Percentiles rank a stretch among this genome's conserved stretches.
Evolutionary conservation across 2,329 filamentous ascomycete genomes (phyloP).

Genomic region (Ophiostoma montium): DNA sequence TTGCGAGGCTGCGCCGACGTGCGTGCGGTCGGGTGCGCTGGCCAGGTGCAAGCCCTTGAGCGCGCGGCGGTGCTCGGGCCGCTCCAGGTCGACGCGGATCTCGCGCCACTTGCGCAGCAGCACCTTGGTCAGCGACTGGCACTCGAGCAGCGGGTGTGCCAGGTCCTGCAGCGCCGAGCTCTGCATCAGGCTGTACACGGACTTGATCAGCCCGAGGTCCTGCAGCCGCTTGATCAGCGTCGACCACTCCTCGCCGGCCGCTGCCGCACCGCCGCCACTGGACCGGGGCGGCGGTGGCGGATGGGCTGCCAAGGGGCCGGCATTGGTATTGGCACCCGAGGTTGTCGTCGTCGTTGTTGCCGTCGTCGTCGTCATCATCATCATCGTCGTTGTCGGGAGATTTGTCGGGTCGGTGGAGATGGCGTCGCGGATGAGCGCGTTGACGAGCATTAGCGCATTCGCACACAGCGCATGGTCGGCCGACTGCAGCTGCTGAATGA

Average conservation of each 20-base stretch:
- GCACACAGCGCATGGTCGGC: constrained; percentile 92
- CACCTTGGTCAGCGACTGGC: constrained; percentile 81
- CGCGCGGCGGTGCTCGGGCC: constrained; percentile 74
- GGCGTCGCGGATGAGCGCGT: constrained; percentile 85
- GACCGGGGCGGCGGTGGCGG: not conserved
- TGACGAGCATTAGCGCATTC: constrained; percentile 89
- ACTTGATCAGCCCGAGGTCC: constrained; percentile 82
- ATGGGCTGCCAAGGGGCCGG: not conserved
- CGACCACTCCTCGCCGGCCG: constrained; percentile 62
- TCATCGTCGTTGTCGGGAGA: not conserved
- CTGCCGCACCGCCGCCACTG: not conserved
- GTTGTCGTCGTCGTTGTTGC: constrained; percentile 12
- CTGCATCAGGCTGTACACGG: constrained; percentile 88
- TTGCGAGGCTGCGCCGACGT: constrained; percentile 20
- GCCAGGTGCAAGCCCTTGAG: constrained; percentile 76
- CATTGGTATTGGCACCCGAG: not conserved
- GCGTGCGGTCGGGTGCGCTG: constrained; percentile 49
- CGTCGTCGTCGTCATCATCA: constrained; percentile 16
- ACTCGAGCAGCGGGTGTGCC: constrained; percentile 80
- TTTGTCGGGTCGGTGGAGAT: constrained; percentile 52
- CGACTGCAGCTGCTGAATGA: constrained; percentile 81
- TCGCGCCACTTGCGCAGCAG: constrained; percentile 79
- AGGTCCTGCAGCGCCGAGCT: constrained; percentile 83
- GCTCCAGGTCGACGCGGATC: constrained; percentile 70
- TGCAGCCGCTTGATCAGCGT: constrained; percentile 90